phyloP scores from a whole-genome alignment of 2,329 filamentous ascomycete species.

The Albophoma yamanashiensis region DNA sequence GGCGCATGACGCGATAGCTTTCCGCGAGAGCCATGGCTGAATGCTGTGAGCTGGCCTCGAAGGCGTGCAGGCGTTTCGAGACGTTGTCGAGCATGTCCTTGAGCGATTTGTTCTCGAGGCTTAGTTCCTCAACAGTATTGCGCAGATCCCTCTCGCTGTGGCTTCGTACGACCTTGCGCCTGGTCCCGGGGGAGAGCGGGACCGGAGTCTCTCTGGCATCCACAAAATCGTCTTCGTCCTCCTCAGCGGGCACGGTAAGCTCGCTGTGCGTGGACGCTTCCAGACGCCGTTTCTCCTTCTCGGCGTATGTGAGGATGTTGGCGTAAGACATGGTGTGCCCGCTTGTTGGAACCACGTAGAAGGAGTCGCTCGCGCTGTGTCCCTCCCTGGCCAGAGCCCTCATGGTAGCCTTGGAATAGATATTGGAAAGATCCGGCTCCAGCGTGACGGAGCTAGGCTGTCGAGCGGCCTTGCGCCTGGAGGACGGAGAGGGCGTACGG shows the following conservation, averaged over 20 bases:
- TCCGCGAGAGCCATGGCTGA: conserved; percentile 79
- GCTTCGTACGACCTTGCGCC: conserved; percentile 28
- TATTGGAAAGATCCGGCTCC: conserved; percentile 69
- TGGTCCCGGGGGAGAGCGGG: conserved; percentile 30
- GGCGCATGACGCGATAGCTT: conserved; percentile 56
- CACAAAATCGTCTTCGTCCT: conserved; percentile 77
- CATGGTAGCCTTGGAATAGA: conserved; percentile 80
- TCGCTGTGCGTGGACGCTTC: conserved; percentile 40
- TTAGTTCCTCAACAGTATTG: conserved; percentile 78
- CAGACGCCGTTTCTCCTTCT: conserved; percentile 53
- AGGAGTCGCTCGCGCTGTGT: conserved; percentile 59
- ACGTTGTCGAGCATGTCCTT: conserved; percentile 80
- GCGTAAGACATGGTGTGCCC: conserved; percentile 91
- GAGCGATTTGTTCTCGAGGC: conserved; percentile 77
- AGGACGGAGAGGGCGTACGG: conserved; percentile 22
- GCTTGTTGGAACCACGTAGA: conserved; percentile 88
- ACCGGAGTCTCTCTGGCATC: conserved; percentile 64
- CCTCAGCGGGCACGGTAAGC: conserved; percentile 39
- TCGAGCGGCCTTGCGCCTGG: conserved; percentile 19
- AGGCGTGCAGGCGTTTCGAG: conserved; percentile 78
- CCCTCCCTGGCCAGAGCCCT: conserved; percentile 64
- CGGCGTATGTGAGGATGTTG: conserved; percentile 65
- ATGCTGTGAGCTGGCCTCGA: conserved; percentile 84
- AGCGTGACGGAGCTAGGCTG: conserved; percentile 9
- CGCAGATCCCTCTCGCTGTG: conserved; percentile 33